Evolutionary conservation across 1,284 basidiomycete genomes (phyloP), one percentile per base, ranked within the genome.

Genomic region (Marasmius oreades): DNA sequence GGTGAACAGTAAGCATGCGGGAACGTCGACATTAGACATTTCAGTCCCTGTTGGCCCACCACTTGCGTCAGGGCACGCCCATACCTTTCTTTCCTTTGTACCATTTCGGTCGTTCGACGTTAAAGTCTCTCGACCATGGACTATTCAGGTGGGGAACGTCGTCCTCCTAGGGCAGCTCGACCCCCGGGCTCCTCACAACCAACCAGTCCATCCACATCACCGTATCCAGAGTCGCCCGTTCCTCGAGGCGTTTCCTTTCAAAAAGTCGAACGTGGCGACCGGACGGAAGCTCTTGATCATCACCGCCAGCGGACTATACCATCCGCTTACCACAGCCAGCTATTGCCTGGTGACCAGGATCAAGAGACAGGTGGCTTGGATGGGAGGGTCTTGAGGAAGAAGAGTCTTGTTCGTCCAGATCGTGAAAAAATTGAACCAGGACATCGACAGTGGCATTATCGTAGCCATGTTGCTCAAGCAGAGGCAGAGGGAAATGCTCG

Each of bases 381-480:
- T 58, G 69, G 62, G 63, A 75, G 65, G 67, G 77, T 73, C 61
- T 76, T 69, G 72, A 91, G 95, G 68, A 98, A 98, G 80, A 96
- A 95, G 82, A 93, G 90, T 67, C 82, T 99, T 48, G 93, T 98
- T 55, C 80, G 85, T 56, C 96, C 97, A 7, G 96, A 99, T 72
- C 81, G 96, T 60, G 96, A 98, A 77, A 92, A 96, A 77, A 93
- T 98, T 66, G 95, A 98, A 68, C 95, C 95, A 8, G 87, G 86
- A 50, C 95, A 98, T 77, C 84, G 95, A 44, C 88, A 96, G 64
- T 99, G 91, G 87, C 91, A 98, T 75, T 99, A 99, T 74, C 87
- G 94, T 53, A 89, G 83, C 62, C 94, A 92, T 72, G 92, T 93
- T 14, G 88, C 90, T 20, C 86, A 92, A 67, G 81, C 93, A 70